phyloP scores from a whole-genome alignment of 495 filamentous ascomycete species.

The Gamarada debralockiae region DNA sequence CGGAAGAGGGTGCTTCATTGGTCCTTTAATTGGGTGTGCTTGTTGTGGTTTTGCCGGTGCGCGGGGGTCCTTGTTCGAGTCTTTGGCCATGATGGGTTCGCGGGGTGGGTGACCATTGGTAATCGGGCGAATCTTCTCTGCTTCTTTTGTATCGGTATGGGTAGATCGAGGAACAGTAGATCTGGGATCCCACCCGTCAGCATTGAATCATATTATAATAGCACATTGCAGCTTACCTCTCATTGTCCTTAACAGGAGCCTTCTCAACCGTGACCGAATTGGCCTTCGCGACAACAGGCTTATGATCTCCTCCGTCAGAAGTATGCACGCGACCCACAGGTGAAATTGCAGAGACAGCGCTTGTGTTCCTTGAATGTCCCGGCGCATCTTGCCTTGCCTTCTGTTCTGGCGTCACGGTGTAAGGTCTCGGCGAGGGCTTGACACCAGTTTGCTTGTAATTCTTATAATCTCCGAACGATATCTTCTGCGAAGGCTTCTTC shows the following conservation, averaged over 20 bases:
- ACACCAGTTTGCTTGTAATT: constrained; percentile 21
- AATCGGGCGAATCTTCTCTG: constrained; percentile 3
- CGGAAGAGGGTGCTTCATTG: constrained; percentile 16
- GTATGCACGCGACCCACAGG: constrained; percentile 21
- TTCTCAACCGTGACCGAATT: constrained; percentile 2
- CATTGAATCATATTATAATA: background rate
- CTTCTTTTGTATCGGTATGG: background rate
- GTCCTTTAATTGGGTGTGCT: background rate
- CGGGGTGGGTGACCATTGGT: constrained; percentile 10
- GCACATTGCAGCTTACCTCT: constrained; percentile 10
- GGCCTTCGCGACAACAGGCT: constrained; percentile 5
- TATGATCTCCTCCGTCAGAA: constrained; percentile 15
- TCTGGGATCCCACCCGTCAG: background rate
- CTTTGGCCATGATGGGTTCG: constrained; percentile 9
- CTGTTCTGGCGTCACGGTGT: background rate
- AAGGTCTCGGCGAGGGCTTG: constrained; percentile 18
- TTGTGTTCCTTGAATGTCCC: constrained; percentile 21
- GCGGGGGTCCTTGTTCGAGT: background rate
- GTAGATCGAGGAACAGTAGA: background rate
- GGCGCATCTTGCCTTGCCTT: background rate
- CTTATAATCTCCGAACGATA: constrained; percentile 25
- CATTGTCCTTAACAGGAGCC: constrained; percentile 1
- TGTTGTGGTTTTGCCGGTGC: background rate
- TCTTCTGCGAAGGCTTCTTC: constrained; percentile 19
- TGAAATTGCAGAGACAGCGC: constrained; percentile 7